A percentile compares a stretch with the other conserved stretches of the same genome.
phyloP scores from a whole-genome alignment of 176 grass and related monocot species.

The Calamus simplicifolius region DNA sequence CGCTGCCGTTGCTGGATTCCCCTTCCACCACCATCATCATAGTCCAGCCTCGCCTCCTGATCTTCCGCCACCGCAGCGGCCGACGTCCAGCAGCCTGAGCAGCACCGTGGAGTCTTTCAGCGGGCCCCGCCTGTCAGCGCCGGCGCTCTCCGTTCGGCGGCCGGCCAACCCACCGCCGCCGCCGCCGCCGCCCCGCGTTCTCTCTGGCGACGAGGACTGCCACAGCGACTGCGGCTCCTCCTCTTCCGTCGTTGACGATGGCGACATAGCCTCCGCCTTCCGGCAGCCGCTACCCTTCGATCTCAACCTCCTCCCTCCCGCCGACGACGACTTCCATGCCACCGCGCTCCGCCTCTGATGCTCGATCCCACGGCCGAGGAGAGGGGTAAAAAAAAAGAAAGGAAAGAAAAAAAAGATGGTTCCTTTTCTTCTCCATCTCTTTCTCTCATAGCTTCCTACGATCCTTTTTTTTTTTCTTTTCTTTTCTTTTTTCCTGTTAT shows the following conservation, averaged over 20 bases:
- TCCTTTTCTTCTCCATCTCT: background rate
- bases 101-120: constrained; percentile 70
- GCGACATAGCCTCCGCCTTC: background rate
- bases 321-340: background rate
- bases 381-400: background rate
- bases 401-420: background rate
- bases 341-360: background rate
- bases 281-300: background rate
- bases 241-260: background rate
- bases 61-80: constrained; percentile 15
- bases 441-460: background rate
- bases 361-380: background rate
- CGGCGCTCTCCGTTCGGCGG: constrained; percentile 13
- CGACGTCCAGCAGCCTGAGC: constrained; percentile 59
- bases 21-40: background rate
- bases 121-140: constrained; percentile 22
- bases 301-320: background rate
- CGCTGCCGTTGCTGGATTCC: background rate
- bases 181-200: constrained; percentile 20
- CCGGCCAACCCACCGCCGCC: background rate
- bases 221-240: constrained; percentile 54
- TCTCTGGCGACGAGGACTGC: constrained; percentile 24
- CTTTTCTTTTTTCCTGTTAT: background rate
- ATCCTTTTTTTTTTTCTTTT: background rate
- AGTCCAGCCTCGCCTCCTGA: background rate